A percentile compares a stretch with the other conserved stretches of the same genome.
Evolutionary conservation across 768 basidiomycete genomes (phyloP).

Genomic region (Suillus tomentosus): DNA sequence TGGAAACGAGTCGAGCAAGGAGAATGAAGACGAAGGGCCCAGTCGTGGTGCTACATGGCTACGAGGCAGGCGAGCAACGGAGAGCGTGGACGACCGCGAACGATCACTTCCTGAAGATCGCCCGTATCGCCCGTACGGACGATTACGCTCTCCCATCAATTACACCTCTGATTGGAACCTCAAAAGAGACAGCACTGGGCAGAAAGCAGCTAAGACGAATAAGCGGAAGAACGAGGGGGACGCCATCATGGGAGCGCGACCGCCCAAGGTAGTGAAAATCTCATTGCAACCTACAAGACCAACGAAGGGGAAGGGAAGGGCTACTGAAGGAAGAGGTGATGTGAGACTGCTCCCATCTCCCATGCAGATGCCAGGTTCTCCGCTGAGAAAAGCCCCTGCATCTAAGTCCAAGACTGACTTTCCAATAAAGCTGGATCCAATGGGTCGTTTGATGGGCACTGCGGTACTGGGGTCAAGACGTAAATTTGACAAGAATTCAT

Average conservation of each 20-base stretch:
- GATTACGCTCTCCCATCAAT: not conserved
- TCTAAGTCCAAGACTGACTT: not conserved
- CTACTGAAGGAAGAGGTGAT: conserved; percentile 11
- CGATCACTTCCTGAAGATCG: conserved; percentile 12
- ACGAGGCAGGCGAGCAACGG: conserved; percentile 6
- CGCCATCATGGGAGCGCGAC: conserved; percentile 12
- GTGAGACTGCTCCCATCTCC: conserved; percentile 4
- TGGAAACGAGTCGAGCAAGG: conserved; percentile 15
- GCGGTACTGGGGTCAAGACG: conserved; percentile 31
- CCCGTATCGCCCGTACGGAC: not conserved
- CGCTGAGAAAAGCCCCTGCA: not conserved
- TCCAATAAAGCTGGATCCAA: conserved; percentile 25
- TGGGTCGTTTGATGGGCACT: conserved; percentile 25
- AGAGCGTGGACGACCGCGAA: conserved; percentile 2
- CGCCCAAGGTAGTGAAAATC: conserved; percentile 17
- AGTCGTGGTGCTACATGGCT: conserved; percentile 18
- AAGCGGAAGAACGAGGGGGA: conserved; percentile 14
- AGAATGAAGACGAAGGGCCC: conserved; percentile 24
- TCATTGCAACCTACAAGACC: conserved; percentile 16
- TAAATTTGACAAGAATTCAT: conserved; percentile 35
- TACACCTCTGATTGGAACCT: conserved; percentile 7
- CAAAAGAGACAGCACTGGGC: not conserved
- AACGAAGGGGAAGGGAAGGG: conserved; percentile 27
- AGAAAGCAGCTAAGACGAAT: conserved; percentile 12
- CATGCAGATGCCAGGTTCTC: not conserved